These are phyloP conservation scores for Camellia oleifera DNA, from an alignment of 179 eudicot genomes.

Conservation along the genomic window DNA sequence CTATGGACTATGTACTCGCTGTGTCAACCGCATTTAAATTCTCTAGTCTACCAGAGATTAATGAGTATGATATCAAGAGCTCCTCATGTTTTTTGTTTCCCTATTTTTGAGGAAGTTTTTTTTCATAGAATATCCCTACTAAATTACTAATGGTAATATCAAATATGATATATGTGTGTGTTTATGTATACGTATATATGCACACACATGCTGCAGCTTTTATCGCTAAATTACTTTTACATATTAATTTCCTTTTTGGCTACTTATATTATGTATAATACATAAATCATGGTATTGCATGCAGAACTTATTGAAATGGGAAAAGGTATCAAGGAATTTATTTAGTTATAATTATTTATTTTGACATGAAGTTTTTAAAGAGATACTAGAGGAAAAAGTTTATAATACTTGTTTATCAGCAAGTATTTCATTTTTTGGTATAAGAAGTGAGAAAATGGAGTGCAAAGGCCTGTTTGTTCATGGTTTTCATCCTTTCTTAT, in stretches of 20 bases:
- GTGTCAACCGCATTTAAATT: not conserved
- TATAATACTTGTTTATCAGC: too few relatives aligned
- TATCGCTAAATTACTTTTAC: not conserved
- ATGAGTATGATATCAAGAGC: too few relatives aligned
- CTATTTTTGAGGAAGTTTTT: too few relatives aligned
- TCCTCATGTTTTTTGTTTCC: too few relatives aligned
- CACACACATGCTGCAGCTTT: not conserved
- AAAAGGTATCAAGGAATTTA: not conserved
- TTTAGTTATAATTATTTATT: not conserved
- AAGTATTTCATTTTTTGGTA: not conserved
- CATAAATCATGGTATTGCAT: not conserved
- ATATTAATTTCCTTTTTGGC: not conserved
- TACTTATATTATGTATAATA: not conserved
- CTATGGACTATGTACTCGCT: not conserved
- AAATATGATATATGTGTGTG: not conserved
- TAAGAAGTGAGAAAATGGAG: not conserved
- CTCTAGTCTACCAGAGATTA: not conserved
- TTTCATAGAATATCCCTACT: not conserved
- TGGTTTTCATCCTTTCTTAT: not conserved
- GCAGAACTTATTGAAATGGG: conserved; percentile 1
- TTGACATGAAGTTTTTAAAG: not conserved
- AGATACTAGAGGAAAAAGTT: not conserved
- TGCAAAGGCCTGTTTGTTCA: not conserved
- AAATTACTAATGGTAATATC: not conserved
- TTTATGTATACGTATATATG: too few relatives aligned